phyloP scores from a whole-genome alignment of 768 basidiomycete species.

The Lentinula boryana region DNA sequence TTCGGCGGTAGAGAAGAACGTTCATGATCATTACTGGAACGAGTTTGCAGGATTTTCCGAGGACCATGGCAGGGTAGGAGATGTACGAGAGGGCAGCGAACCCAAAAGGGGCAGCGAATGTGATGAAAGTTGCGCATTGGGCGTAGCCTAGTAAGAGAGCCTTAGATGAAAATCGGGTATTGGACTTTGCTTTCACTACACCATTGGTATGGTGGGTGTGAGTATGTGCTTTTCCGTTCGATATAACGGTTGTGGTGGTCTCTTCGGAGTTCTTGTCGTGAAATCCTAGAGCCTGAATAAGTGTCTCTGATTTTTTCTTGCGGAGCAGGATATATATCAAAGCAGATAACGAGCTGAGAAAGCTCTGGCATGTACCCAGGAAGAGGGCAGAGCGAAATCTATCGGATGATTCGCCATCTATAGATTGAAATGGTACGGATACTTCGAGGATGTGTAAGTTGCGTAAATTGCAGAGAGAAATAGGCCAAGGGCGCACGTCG shows the following conservation, averaged over 20 bases:
- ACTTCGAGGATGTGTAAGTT: slow-evolving; percentile 34
- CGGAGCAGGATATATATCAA: slow-evolving; percentile 69
- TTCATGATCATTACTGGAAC: slow-evolving; percentile 99
- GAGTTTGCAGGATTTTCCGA: slow-evolving; percentile 98
- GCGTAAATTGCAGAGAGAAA: slow-evolving; percentile 1
- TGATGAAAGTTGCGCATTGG: slow-evolving; percentile 84
- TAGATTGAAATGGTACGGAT: slow-evolving; percentile 75
- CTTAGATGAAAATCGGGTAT: slow-evolving; percentile 31
- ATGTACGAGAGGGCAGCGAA: slow-evolving; percentile 94
- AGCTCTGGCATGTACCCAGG: slow-evolving; percentile 80
- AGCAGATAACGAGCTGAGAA: slow-evolving; percentile 70
- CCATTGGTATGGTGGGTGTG: slow-evolving; percentile 27
- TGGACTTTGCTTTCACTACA: slow-evolving; percentile 21
- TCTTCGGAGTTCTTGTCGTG: slow-evolving; percentile 22
- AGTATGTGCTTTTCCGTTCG: slow-evolving; percentile 11
- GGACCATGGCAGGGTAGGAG: slow-evolving; percentile 97
- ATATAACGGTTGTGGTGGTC: slow-evolving; percentile 9
- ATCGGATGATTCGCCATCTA: slow-evolving; percentile 54
- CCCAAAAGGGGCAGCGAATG: slow-evolving; percentile 90
- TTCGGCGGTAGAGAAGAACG: slow-evolving; percentile 87
- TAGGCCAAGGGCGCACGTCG: slow-evolving; percentile 50
- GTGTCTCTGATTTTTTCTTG: slow-evolving; percentile 44
- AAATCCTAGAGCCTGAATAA: slow-evolving; percentile 60
- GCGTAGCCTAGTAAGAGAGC: slow-evolving; percentile 68
- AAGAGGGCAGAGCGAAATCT: slow-evolving; percentile 86